phyloP scores from a whole-genome alignment of 345 rosid genomes.

The Populus tremula region DNA sequence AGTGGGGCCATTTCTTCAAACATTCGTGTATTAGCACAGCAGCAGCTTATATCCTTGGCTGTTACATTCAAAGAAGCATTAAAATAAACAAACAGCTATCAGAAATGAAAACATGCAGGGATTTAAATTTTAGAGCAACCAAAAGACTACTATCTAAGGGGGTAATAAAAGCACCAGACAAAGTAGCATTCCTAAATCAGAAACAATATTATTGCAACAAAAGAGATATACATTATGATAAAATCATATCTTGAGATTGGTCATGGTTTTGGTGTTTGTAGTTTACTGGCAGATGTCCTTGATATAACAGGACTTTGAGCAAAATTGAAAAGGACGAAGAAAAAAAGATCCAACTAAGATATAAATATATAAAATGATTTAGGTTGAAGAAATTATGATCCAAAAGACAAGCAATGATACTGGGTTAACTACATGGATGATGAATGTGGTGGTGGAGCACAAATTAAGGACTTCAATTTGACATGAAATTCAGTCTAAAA shows the following conservation, averaged over 20 bases:
- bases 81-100: background rate
- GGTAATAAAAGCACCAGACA: background rate
- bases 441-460: background rate
- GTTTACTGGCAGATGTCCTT: background rate
- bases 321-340: background rate
- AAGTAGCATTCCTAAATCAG: background rate
- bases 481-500: background rate
- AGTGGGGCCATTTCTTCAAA: constrained; percentile 61
- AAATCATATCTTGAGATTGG: background rate
- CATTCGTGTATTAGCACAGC: constrained; percentile 23
- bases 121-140: background rate
- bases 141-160: background rate
- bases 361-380: too few species aligned
- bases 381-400: background rate
- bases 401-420: background rate
- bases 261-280: background rate
- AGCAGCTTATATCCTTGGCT: constrained; percentile 17
- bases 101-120: background rate
- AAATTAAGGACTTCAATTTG: background rate
- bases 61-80: constrained; percentile 11
- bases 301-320: background rate
- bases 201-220: background rate
- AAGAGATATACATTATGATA: background rate
- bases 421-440: background rate
- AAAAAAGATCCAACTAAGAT: background rate